phyloP scores from a whole-genome alignment of 176 grass and related monocot genomes.

The Ensete ventricosum region DNA sequence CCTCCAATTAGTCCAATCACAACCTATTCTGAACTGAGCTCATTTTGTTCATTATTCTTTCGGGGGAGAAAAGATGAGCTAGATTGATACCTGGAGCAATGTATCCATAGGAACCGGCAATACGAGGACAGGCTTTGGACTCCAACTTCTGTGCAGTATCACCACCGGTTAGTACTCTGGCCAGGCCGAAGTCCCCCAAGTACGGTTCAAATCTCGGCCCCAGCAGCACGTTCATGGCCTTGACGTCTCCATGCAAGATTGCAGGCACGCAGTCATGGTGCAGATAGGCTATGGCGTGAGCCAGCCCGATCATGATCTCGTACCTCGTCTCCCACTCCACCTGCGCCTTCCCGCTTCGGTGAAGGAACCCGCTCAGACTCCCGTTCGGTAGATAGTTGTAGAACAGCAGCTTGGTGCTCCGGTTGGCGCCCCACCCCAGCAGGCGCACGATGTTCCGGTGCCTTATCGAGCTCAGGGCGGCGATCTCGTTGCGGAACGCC shows the following conservation, averaged over 20 bases:
- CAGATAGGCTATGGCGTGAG: slow-evolving; percentile 75
- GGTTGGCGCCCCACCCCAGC: slow-evolving; percentile 71
- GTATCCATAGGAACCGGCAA: slow-evolving; percentile 87
- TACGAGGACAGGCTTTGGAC: slow-evolving; percentile 34
- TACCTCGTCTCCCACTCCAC: slow-evolving; percentile 63
- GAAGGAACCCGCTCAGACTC: slow-evolving; percentile 79
- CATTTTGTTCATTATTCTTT: slow-evolving; percentile 1
- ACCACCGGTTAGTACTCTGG: slow-evolving; percentile 35
- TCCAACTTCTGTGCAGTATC: slow-evolving; percentile 30
- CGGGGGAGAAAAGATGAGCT: not conserved
- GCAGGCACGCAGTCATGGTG: slow-evolving; percentile 90
- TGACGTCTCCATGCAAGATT: slow-evolving; percentile 84
- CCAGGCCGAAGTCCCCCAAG: slow-evolving; percentile 81
- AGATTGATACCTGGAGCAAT: slow-evolving; percentile 63
- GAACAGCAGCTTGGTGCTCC: slow-evolving; percentile 73
- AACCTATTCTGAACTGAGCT: not conserved
- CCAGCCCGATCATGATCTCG: slow-evolving; percentile 66
- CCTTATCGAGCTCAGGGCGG: slow-evolving; percentile 62
- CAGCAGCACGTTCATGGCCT: slow-evolving; percentile 87
- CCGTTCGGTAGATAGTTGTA: slow-evolving; percentile 83
- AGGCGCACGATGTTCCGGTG: slow-evolving; percentile 90
- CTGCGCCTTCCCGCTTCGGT: slow-evolving; percentile 52
- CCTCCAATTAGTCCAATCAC: slow-evolving; percentile 1
- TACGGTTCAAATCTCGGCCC: slow-evolving; percentile 66
- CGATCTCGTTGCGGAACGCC: slow-evolving; percentile 80